Conservation (phyloP, 2,329 filamentous ascomycete genomes). For the Penicillium sp. region DNA sequence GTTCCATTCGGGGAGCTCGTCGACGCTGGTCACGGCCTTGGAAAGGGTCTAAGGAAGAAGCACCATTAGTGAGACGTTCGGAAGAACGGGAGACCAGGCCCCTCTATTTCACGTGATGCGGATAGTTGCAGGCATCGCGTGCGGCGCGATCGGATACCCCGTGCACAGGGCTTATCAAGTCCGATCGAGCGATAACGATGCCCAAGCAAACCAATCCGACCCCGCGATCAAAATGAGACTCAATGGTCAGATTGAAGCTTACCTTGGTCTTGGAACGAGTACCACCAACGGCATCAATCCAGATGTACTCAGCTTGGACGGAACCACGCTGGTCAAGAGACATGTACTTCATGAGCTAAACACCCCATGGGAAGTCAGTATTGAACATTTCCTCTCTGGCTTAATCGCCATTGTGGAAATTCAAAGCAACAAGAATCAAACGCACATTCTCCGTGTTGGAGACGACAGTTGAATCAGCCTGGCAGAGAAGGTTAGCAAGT, state of each 20-base stretch:
- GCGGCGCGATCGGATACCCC: slow-evolving; percentile 20
- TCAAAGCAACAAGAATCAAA: slow-evolving; percentile 32
- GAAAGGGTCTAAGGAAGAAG: slow-evolving; percentile 57
- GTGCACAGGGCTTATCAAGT: slow-evolving; percentile 30
- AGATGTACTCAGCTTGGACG: slow-evolving; percentile 95
- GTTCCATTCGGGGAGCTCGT: slow-evolving; percentile 76
- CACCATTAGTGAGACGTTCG: slow-evolving; percentile 11
- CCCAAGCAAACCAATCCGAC: slow-evolving; percentile 5
- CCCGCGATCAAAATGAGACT: background rate
- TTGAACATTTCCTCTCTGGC: slow-evolving; percentile 32
- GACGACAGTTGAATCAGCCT: slow-evolving; percentile 45
- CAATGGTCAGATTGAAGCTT: slow-evolving; percentile 46
- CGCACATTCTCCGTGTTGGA: slow-evolving; percentile 51
- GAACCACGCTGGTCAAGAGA: slow-evolving; percentile 83
- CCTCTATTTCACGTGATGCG: slow-evolving; percentile 28
- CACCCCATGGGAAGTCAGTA: slow-evolving; percentile 42
- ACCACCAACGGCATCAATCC: slow-evolving; percentile 82
- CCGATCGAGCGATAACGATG: slow-evolving; percentile 4
- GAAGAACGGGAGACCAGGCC: background rate
- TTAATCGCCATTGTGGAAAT: slow-evolving; percentile 32
- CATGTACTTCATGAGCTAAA: slow-evolving; percentile 88
- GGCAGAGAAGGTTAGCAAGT: slow-evolving; percentile 23
- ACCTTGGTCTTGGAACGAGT: slow-evolving; percentile 96
- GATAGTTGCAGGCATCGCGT: slow-evolving; percentile 29
- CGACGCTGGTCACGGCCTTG: slow-evolving; percentile 57